Conservation (phyloP, 1,284 basidiomycete genomes). For the Cystobasidiaceae sp. region DNA sequence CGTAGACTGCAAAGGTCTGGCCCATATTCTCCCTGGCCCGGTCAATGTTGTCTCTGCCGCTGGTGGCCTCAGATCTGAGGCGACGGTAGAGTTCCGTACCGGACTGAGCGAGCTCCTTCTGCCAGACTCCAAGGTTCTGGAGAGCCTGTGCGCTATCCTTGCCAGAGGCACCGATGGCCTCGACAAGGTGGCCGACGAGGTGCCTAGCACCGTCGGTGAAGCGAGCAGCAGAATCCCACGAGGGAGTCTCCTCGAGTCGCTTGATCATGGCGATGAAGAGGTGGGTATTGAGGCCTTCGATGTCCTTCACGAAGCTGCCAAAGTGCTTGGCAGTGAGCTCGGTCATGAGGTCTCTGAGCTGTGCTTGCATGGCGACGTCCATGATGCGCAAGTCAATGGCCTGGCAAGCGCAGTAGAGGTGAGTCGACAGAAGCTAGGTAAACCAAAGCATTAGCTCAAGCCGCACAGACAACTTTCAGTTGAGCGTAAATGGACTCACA, state of each 20-base stretch:
- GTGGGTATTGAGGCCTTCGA: constrained; percentile 16
- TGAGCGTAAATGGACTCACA: constrained; percentile 20
- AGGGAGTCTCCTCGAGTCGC: constrained; percentile 51
- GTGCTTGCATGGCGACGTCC: constrained; percentile 59
- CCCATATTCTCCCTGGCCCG: constrained; percentile 18
- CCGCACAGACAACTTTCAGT: too few species aligned
- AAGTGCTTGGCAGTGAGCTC: constrained; percentile 56
- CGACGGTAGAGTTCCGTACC: constrained; percentile 52
- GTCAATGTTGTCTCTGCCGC: constrained; percentile 9
- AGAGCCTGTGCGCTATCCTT: constrained; percentile 46
- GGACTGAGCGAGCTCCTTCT: constrained; percentile 52
- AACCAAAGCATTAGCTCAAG: background rate
- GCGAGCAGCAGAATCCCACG: constrained; percentile 50
- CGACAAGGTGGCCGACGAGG: constrained; percentile 56
- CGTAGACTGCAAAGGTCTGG: constrained; percentile 24
- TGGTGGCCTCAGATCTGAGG: constrained; percentile 50
- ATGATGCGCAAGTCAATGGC: constrained; percentile 71
- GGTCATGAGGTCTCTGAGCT: constrained; percentile 52
- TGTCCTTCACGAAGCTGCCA: constrained; percentile 44
- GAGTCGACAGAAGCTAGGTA: constrained; percentile 58
- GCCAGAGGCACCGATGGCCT: constrained; percentile 41
- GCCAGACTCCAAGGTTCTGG: constrained; percentile 54
- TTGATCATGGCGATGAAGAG: constrained; percentile 44
- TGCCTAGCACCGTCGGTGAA: constrained; percentile 51
- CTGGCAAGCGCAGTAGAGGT: constrained; percentile 71